Evolutionary conservation across 495 filamentous ascomycete genomes (phyloP), one percentile per base, ranked within the genome.

Genomic region (Symbiotaphrina buchneri): DNA sequence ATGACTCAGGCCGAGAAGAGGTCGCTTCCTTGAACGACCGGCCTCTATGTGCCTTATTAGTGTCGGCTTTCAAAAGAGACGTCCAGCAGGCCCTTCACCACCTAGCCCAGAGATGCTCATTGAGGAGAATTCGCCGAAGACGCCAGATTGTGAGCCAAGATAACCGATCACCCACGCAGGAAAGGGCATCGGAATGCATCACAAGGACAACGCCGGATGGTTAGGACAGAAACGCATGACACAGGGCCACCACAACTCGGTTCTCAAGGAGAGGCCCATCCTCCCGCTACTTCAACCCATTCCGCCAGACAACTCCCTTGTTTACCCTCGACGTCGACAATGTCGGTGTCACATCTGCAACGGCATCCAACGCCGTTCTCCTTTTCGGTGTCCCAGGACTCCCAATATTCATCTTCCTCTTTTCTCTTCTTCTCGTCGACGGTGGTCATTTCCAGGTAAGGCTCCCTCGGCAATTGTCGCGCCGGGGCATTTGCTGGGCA

Each of bases 361-460:
- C 87, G 63, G 56, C 87, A 99, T 20, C 87, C 87, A 14, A 97
- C 87, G 33, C 87, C 87, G 44, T 95, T 95, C 58, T 95, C 84
- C 55, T 84, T 81, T 36, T 73, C 74, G 5, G 66, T 51, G 47
- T 99, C 87, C 43, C 65, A 74, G 14, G 65, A 67, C 18, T 81
- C 82, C 90, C 90, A 99, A 58, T 95, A 99, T 35, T 84, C 73
- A 41, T 95, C 87, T 52, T 99, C 87, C 53, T 92, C 82, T 37
- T 70, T 68, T 20, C 85, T 74, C 54, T 77, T 72, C 53, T 80
- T 81, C 48, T 83, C 75, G 40, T 94, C 79, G 10, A 61, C 46
- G 1, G 82, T 93, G 11, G 81, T 90, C 56, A 52, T 66, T 51
- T 95, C 90, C 16, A 91, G 65, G 44, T 59, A 94, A 5, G 80